Evolutionary conservation across 1,139 yeast species (phyloP).

Genomic region (Candida pseudoviswanathii): DNA sequence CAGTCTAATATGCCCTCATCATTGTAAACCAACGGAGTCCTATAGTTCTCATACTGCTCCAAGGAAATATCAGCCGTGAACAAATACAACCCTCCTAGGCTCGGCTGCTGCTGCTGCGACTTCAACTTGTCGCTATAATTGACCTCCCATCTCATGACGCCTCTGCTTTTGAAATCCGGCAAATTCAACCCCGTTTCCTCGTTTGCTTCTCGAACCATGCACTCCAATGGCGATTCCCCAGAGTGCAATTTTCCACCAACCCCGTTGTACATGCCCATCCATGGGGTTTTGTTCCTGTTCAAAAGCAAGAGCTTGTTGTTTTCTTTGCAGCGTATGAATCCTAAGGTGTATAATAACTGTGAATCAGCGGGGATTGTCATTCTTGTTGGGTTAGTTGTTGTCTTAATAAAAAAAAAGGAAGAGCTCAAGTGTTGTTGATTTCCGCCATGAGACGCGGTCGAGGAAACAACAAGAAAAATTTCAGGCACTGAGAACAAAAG

Average conservation of each 20-base stretch:
- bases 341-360: constrained; percentile 33
- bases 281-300: constrained; percentile 48
- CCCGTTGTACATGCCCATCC: constrained; percentile 59
- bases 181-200: constrained; percentile 47
- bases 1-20: constrained; percentile 52
- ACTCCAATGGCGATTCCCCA: constrained; percentile 37
- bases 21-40: constrained; percentile 25
- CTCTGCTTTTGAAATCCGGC: constrained; percentile 33
- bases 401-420: background rate
- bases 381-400: background rate
- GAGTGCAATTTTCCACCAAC: constrained; percentile 51
- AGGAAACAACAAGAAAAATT: background rate
- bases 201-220: constrained; percentile 45
- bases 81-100: constrained; percentile 43
- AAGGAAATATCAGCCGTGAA: constrained; percentile 40
- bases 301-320: constrained; percentile 38
- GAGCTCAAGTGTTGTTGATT: no score
- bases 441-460: background rate
- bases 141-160: constrained; percentile 41
- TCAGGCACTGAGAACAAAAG: background rate
- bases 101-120: constrained; percentile 12
- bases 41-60: constrained; percentile 27
- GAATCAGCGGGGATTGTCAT: background rate
- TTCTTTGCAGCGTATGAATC: constrained; percentile 39
- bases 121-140: constrained; percentile 15